Conservation (phyloP, 179 eudicot species). For the Spinacia oleracea region DNA sequence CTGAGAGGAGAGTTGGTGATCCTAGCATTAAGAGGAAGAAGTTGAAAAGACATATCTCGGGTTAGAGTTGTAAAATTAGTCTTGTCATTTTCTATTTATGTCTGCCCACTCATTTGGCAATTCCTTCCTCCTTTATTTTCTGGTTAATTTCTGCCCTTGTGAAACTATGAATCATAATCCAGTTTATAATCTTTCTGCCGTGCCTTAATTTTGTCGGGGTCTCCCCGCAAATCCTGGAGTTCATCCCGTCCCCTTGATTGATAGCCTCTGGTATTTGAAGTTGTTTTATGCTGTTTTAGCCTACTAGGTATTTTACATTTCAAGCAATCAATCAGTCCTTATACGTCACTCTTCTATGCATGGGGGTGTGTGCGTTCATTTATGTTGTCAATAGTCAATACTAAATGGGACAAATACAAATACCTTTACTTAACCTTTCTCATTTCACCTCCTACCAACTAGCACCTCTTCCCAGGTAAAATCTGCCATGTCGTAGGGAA, state of each 20-base stretch:
- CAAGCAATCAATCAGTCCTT: not conserved
- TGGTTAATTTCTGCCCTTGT: not conserved
- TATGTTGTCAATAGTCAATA: not conserved
- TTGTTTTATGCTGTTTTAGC: too few relatives aligned
- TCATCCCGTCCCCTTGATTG: not conserved
- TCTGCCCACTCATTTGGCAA: not conserved
- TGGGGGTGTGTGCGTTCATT: not conserved
- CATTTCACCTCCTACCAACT: too few relatives aligned
- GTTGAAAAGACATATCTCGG: constrained; percentile 31
- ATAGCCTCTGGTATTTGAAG: not conserved
- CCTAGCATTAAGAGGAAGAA: constrained; percentile 38
- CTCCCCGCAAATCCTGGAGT: not conserved
- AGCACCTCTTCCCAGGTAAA: not conserved
- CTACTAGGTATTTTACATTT: too few relatives aligned
- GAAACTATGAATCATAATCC: too few relatives aligned
- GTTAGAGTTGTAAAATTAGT: constrained; percentile 24
- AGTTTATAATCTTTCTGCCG: not conserved
- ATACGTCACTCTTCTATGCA: not conserved
- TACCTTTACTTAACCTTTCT: too few relatives aligned
- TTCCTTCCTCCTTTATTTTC: not conserved
- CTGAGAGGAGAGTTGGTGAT: constrained; percentile 28
- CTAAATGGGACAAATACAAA: not conserved
- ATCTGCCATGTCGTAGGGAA: not conserved
- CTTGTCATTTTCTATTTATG: not conserved
- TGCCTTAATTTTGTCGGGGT: not conserved